A percentile compares a stretch with the other conserved stretches of the same genome.
Conservation (phyloP, 192 early-diverging fungal genomes). For the Linderina pennispora region DNA sequence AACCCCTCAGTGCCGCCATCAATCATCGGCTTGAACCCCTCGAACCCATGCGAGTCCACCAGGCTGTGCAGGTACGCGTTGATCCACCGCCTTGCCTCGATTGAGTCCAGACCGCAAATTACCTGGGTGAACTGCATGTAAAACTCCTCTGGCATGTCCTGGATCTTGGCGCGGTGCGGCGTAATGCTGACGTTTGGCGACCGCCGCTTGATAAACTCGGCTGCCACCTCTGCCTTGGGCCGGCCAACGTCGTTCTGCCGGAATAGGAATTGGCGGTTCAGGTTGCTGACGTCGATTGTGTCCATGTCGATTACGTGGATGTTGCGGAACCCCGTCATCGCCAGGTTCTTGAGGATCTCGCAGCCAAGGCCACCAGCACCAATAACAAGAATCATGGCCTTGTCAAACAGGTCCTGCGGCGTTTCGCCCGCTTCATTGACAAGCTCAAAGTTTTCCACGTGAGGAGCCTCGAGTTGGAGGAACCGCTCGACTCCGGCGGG, state of each 20-base stretch:
- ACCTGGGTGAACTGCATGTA: constrained; percentile 83
- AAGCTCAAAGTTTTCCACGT: constrained; percentile 43
- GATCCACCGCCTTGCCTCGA: constrained; percentile 96
- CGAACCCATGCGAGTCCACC: constrained; percentile 65
- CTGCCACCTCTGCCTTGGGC: constrained; percentile 72
- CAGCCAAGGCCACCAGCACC: constrained; percentile 82
- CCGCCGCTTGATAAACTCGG: constrained; percentile 66
- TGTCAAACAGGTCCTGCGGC: constrained; percentile 40
- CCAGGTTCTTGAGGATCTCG: constrained; percentile 79
- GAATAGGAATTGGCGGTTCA: constrained; percentile 82
- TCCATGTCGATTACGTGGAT: constrained; percentile 89
- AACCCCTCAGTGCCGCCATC: constrained; percentile 98
- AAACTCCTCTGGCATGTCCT: constrained; percentile 94
- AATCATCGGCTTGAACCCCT: constrained; percentile 79
- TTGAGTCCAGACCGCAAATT: constrained; percentile 90
- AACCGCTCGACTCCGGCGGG: constrained; percentile 26
- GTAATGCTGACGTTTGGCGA: constrained; percentile 64
- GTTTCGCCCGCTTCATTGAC: constrained; percentile 39
- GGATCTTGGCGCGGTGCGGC: constrained; percentile 83
- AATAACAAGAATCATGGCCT: constrained; percentile 70
- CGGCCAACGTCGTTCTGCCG: constrained; percentile 68
- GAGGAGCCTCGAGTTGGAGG: constrained; percentile 36
- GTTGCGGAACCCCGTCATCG: constrained; percentile 70
- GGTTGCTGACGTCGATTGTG: constrained; percentile 78
- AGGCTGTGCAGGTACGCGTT: constrained; percentile 82